Conservation (phyloP, 2,329 filamentous ascomycete genomes). For the Coniella vitis region DNA sequence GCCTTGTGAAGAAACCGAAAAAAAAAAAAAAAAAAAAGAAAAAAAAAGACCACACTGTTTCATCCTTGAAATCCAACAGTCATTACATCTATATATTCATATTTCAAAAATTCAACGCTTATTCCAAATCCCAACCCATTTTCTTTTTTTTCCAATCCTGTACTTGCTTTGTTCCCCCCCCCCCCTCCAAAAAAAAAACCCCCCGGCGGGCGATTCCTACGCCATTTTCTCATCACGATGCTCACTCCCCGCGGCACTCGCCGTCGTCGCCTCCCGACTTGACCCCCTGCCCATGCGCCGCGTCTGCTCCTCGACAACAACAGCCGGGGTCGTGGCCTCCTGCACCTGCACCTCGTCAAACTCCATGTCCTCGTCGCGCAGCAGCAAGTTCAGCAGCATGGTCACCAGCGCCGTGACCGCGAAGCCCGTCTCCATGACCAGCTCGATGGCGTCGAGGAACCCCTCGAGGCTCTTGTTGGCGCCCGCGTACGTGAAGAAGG, state of each 20-base stretch:
- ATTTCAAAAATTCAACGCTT: background rate
- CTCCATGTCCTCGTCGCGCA: slow-evolving; percentile 73
- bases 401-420: slow-evolving; percentile 68
- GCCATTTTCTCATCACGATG: background rate
- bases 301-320: background rate
- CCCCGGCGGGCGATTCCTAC: background rate
- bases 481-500: slow-evolving; percentile 67
- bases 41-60: too few species aligned
- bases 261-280: background rate
- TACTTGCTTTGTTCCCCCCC: background rate
- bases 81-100: too few species aligned
- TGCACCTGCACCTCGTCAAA: slow-evolving; percentile 59
- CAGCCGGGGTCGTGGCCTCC: too few species aligned
- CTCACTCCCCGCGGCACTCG: background rate
- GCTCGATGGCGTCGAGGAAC: slow-evolving; percentile 66
- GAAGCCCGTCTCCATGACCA: slow-evolving; percentile 71
- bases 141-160: background rate
- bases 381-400: slow-evolving; percentile 64
- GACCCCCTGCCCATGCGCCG: background rate
- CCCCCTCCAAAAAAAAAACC: too few species aligned
- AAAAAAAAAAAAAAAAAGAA: too few species aligned
- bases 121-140: background rate
- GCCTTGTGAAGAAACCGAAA: too few species aligned
- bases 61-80: too few species aligned
- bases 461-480: slow-evolving; percentile 61